Evolutionary conservation across 192 early-diverging fungal genomes (phyloP).

Genomic region (Backusella mclennaniae): DNA sequence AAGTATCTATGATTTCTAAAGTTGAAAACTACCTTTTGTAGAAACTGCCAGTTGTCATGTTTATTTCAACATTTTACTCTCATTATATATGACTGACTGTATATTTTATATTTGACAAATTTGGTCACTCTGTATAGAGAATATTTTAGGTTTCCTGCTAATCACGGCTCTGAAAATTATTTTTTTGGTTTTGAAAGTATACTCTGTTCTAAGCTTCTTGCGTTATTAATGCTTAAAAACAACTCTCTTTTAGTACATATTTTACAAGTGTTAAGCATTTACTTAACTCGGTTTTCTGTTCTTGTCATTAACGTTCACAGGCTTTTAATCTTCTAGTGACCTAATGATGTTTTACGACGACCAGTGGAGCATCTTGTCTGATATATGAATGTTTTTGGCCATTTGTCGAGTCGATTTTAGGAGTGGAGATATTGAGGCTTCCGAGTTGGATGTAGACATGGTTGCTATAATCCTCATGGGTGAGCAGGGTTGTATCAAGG

Average conservation of each 20-base stretch:
- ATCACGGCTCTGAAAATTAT: constrained; percentile 5
- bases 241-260: not conserved
- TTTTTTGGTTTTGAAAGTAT: constrained; percentile 2
- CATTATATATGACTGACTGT: constrained; percentile 12
- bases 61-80: not conserved
- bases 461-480: constrained; percentile 18
- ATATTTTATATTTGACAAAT: constrained; percentile 10
- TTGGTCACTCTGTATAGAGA: constrained; percentile 2
- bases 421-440: constrained; percentile 9
- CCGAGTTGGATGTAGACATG: constrained; percentile 7
- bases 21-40: constrained; percentile 10
- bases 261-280: constrained; percentile 6
- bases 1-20: constrained; percentile 8
- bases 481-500: constrained; percentile 11
- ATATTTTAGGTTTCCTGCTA: constrained; percentile 6
- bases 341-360: constrained; percentile 1
- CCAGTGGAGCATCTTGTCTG: constrained; percentile 6
- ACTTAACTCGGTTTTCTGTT: constrained; percentile 4
- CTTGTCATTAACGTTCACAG: constrained; percentile 8
- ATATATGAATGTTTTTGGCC: constrained; percentile 1
- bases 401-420: constrained; percentile 11
- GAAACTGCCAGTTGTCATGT: constrained; percentile 9
- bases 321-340: constrained; percentile 11
- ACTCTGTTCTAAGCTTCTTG: constrained; percentile 6
- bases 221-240: constrained; percentile 3